Base-by-base conservation (phyloP, 441 rosid species). In the Flueggea neowawraea region DNA sequence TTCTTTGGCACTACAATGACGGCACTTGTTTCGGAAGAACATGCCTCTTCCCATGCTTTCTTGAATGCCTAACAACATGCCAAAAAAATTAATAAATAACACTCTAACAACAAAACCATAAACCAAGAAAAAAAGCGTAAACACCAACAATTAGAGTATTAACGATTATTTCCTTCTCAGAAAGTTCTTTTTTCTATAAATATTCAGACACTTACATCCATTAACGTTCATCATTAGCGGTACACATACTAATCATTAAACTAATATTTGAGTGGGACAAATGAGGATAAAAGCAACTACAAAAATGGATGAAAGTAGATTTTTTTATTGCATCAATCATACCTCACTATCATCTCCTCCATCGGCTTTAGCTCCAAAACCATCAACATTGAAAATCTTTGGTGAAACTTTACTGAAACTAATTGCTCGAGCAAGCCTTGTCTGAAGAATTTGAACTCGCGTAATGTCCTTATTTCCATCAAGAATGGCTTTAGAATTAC, bases 1-100 rank as follows among this genome's bases (percentile, higher is more conserved):
- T 71, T 61, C 59, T 66, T 81, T 0, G 98, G 96, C 44, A 87
- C 82, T 13, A 84, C 68, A 8, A 88, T 32, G 16, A 71, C 64
- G 49, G 77, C 84, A 55, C 72, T 70, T 47, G 70, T 72, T 4
- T 66, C 2, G 44, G 87, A 73, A 50, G 88, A 85, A 69, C 98
- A 94, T 58, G 91, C 92, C 54, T 68, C 77, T 31, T 75, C 48
- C 98, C 98, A 93, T 32, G 96, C 98, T 73, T 82, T 75, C 73
- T 43, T 31, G 59, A 93, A 93, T 55, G 98, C 97, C 98, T 89
- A 71, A 16, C 60, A 61, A 41, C 58, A 50, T 33, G 31, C 41
- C 67, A 49, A 65, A 57, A n/a, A 50, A 60, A 50, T 57, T 15
- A 15, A 3, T 31, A 16, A 32, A 13, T 4, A 22, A 43, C 55